These are phyloP conservation scores for Mrakia gelida DNA, from an alignment of 768 basidiomycete genomes.

Conservation along the genomic window DNA sequence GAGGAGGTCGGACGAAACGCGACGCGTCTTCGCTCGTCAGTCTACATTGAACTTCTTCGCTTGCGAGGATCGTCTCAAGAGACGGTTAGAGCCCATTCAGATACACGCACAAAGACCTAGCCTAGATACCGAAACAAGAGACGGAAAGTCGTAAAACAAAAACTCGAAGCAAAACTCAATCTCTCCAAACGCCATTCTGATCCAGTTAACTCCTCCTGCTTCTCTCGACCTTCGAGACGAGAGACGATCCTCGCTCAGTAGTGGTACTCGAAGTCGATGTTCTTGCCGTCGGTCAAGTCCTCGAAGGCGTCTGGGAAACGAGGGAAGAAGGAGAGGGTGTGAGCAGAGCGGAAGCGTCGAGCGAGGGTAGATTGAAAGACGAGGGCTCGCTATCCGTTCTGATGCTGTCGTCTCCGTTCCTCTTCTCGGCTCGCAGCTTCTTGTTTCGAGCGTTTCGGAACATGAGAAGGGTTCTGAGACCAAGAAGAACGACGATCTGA, in stretches of 20 bases:
- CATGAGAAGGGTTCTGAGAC: conserved; percentile 47
- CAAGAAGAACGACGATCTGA: conserved; percentile 44
- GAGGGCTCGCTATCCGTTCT: conserved; percentile 40
- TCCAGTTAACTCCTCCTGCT: too few species aligned
- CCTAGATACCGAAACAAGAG: too few species aligned
- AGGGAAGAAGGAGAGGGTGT: background rate
- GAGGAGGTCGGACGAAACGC: too few species aligned
- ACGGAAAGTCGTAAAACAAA: too few species aligned
- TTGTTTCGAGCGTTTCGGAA: conserved; percentile 36
- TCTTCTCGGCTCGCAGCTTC: conserved; percentile 27
- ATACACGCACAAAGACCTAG: too few species aligned
- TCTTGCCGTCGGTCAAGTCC: conserved; percentile 53
- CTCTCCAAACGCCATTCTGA: too few species aligned
- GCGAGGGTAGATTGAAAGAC: background rate
- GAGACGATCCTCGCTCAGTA: background rate
- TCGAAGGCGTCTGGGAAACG: conserved; percentile 46
- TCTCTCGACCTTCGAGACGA: too few species aligned
- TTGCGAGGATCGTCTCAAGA: too few species aligned
- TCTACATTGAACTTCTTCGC: too few species aligned
- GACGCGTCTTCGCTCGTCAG: too few species aligned
- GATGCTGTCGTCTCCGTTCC: conserved; percentile 2
- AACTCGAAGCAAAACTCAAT: too few species aligned
- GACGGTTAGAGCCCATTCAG: too few species aligned
- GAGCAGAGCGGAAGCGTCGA: background rate
- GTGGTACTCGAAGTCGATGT: conserved; percentile 45